Evolutionary conservation across 2,329 filamentous ascomycete species (phyloP).

Genomic region (Cladosporium phlei): DNA sequence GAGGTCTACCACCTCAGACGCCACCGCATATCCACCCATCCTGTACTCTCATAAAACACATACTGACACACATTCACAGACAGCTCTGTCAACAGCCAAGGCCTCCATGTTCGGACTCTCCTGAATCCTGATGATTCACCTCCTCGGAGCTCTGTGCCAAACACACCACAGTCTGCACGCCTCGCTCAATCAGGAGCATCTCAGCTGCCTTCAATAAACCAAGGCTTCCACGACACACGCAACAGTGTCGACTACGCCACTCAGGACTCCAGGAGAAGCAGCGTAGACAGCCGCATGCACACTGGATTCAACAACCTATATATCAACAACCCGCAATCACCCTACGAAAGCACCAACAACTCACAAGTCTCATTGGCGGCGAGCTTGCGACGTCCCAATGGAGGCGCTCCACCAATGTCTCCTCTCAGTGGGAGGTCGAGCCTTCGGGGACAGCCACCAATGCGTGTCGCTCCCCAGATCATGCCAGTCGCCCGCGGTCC

Average conservation of each 20-base stretch:
- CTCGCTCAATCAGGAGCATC: conserved; percentile 32
- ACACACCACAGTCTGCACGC: conserved; percentile 39
- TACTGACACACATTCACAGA: conserved; percentile 15
- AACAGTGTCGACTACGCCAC: conserved; percentile 49
- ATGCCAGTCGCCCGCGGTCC: conserved; percentile 61
- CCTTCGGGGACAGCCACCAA: conserved; percentile 38
- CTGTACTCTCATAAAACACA: neutral
- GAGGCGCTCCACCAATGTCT: conserved; percentile 42
- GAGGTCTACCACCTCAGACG: too few species aligned
- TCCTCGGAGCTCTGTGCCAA: conserved; percentile 39
- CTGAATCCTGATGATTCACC: conserved; percentile 49
- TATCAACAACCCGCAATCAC: conserved; percentile 58
- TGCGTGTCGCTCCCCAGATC: conserved; percentile 69
- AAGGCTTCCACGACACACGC: conserved; percentile 42
- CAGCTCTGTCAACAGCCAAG: conserved; percentile 41
- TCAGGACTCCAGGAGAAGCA: conserved; percentile 64
- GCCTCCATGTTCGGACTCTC: conserved; percentile 47
- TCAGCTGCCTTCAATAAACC: conserved; percentile 53
- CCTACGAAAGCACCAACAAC: conserved; percentile 71
- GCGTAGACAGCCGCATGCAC: conserved; percentile 74
- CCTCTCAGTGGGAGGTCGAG: conserved; percentile 35
- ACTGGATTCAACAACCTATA: conserved; percentile 65
- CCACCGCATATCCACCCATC: too few species aligned
- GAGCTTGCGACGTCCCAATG: conserved; percentile 54
- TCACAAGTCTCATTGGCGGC: conserved; percentile 72